Base-by-base conservation (phyloP, 139 green algal genomes). In the Picochlorum costavermella region DNA sequence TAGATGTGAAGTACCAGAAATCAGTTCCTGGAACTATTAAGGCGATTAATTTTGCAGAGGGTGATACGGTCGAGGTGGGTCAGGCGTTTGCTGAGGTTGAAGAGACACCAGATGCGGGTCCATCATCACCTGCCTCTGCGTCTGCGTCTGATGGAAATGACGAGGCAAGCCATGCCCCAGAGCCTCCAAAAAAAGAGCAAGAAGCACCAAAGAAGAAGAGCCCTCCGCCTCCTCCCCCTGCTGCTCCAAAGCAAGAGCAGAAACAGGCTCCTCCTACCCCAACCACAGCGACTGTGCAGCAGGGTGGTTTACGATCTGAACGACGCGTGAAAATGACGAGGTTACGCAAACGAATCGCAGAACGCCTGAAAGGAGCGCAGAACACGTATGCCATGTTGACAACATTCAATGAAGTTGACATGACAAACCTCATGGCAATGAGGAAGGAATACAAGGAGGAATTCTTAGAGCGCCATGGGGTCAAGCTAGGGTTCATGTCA, bases 341-440 rank as follows among this genome's bases (percentile, higher is more conserved):
- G 4, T 73, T 99, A 66, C 81, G 93, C 30, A 70, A 79, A 13
- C 65, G 93, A 13, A 87, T 98, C 40, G 84, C 90, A 3, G 86
- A 96, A 70, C 85, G 93, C 8, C 79, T 98, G 14, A 99, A 99
- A 80, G 87, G 81, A 12, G 84, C 90, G 0, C 94, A 98, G 75
- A 98, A 98, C 82, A 97, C 90, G 8, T 97, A 96, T 63, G 94
- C 94, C 33, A 91, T 99, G 88, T 83, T 99, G 31, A 92, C 86
- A 40, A 99, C 94, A 40, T 99, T 97, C 83, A 99, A 99, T 68
- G 94, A 99, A 76, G 81, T 99, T n/a, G 94, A 99, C 86, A 99
- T 99, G 94, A 96, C 86, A 13, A 86, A 85, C 46, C 72, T 94
- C 25, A 96, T 95, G 75, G 82, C 83, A 59, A 79, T 95, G 80